These are phyloP conservation scores for Rhizoctonia solani DNA, from an alignment of 1,284 basidiomycete genomes.

Conservation along the genomic window DNA sequence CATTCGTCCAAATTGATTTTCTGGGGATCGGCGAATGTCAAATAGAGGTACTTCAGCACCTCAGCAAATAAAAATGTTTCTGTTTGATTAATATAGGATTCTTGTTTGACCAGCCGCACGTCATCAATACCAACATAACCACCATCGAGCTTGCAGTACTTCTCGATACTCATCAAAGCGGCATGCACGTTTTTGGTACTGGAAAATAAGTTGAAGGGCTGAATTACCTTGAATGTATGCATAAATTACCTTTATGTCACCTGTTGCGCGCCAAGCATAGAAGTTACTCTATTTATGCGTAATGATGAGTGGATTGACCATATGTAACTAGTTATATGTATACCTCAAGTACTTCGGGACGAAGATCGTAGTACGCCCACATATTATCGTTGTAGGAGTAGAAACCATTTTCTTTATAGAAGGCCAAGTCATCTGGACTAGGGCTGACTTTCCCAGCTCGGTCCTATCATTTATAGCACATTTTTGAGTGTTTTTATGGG, in stretches of 20 bases:
- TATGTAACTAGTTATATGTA: neutral
- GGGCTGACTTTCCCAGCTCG: neutral
- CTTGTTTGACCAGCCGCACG: neutral
- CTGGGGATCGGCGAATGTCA: constrained; percentile 71
- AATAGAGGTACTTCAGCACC: constrained; percentile 47
- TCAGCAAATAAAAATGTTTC: constrained; percentile 37
- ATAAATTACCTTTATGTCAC: constrained; percentile 14
- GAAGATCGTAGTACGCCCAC: constrained; percentile 26
- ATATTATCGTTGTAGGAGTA: constrained; percentile 9
- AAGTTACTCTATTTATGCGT: constrained; percentile 18
- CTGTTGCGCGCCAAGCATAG: constrained; percentile 28
- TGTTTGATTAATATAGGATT: constrained; percentile 12
- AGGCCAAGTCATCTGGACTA: neutral
- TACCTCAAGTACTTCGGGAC: constrained; percentile 31
- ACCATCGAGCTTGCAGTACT: constrained; percentile 18
- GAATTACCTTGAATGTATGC: neutral
- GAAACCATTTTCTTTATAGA: constrained; percentile 22
- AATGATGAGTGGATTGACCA: neutral
- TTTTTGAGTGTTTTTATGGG: no score
- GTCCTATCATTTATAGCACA: neutral
- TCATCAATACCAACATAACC: constrained; percentile 3
- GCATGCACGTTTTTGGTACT: constrained; percentile 32
- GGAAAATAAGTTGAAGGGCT: neutral
- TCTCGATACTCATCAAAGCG: constrained; percentile 22
- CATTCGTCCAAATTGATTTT: constrained; percentile 69